Evolutionary conservation across 805 yeast genomes (phyloP).

Genomic region (Kodamaea leandrae): DNA sequence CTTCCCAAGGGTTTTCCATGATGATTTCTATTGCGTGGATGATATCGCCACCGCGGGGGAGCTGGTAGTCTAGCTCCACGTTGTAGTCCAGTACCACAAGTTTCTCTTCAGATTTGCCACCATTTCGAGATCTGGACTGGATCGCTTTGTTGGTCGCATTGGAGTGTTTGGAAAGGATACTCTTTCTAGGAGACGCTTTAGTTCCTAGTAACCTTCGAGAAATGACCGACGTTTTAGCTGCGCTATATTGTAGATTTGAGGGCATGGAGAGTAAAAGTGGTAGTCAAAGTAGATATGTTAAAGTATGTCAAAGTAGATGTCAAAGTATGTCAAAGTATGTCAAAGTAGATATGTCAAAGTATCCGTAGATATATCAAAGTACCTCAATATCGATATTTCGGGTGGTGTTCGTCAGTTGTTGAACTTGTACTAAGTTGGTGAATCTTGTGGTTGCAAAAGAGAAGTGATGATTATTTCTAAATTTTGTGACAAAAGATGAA

Average conservation of each 20-base stretch:
- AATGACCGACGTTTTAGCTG: slow-evolving; percentile 39
- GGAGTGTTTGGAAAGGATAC: slow-evolving; percentile 5
- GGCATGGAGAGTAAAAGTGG: slow-evolving; percentile 11
- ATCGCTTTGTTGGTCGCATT: slow-evolving; percentile 7
- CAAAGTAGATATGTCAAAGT: too few relatives aligned
- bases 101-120: not conserved
- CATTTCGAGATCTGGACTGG: slow-evolving; percentile 2
- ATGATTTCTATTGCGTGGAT: slow-evolving; percentile 32
- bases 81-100: slow-evolving; percentile 30
- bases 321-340: too few relatives aligned
- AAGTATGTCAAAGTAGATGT: too few relatives aligned
- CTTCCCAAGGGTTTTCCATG: slow-evolving; percentile 38
- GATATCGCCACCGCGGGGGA: slow-evolving; percentile 29
- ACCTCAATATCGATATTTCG: too few relatives aligned
- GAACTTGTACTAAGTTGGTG: not conserved
- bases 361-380: too few relatives aligned
- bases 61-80: slow-evolving; percentile 39
- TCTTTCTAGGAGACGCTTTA: slow-evolving; percentile 2
- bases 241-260: slow-evolving; percentile 31
- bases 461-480: too few relatives aligned
- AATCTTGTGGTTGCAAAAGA: not conserved
- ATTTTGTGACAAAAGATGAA: too few relatives aligned
- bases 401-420: too few relatives aligned
- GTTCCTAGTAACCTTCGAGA: slow-evolving; percentile 18
- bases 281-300: too few relatives aligned